Evolutionary conservation across 768 basidiomycete species (phyloP).

Genomic region (Gymnopilus dilepis): DNA sequence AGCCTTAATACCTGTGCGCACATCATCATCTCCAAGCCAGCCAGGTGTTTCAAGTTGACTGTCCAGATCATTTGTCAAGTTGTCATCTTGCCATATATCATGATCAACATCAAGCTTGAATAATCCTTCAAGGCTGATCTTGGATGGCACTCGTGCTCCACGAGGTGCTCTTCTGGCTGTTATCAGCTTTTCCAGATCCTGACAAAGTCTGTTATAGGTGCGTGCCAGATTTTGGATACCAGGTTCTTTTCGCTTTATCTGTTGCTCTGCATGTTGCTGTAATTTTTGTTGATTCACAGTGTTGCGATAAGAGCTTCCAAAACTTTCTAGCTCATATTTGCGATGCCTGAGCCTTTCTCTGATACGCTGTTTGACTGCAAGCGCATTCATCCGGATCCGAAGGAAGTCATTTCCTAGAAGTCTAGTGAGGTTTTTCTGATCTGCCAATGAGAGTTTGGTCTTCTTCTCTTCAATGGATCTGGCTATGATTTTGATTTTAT

Average conservation of each 20-base stretch:
- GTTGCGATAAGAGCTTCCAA: constrained; percentile 25
- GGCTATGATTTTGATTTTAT: not conserved
- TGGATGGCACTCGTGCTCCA: constrained; percentile 25
- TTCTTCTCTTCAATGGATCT: not conserved
- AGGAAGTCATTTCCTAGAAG: constrained; percentile 21
- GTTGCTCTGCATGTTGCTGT: constrained; percentile 29
- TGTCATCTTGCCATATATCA: too few species aligned
- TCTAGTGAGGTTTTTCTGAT: constrained; percentile 3
- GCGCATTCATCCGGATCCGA: constrained; percentile 25
- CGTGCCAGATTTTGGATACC: constrained; percentile 28
- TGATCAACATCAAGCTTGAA: too few species aligned
- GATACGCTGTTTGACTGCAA: constrained; percentile 27
- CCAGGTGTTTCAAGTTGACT: constrained; percentile 1
- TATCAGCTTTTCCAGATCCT: constrained; percentile 26
- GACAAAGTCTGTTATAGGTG: constrained; percentile 14
- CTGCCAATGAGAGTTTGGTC: constrained; percentile 9
- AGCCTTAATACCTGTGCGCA: constrained; percentile 33
- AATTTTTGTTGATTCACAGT: constrained; percentile 30
- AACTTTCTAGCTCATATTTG: constrained; percentile 34
- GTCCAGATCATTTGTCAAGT: constrained; percentile 28
- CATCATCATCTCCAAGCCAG: constrained; percentile 36
- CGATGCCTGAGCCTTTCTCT: constrained; percentile 21
- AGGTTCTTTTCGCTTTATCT: constrained; percentile 32
- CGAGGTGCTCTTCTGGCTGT: constrained; percentile 26
- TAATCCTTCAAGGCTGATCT: constrained; percentile 25